Evolutionary conservation across 116 monocot species (phyloP).

Genomic region (Iris pallida): DNA sequence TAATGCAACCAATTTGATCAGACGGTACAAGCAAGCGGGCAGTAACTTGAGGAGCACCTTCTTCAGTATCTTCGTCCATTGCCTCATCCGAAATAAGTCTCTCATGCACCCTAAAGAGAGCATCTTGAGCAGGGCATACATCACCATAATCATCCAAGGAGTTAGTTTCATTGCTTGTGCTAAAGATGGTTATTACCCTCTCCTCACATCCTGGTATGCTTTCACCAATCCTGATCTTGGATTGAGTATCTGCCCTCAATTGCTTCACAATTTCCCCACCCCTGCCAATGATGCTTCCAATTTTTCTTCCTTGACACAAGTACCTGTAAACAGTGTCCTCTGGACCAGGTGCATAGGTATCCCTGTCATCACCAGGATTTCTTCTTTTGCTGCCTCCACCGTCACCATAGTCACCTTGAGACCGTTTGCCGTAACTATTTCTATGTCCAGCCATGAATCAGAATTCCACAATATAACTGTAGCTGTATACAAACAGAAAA

Average conservation of each 20-base stretch:
- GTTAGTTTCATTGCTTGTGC: slow-evolving; percentile 64
- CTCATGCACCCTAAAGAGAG: slow-evolving; percentile 82
- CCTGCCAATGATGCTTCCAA: slow-evolving; percentile 91
- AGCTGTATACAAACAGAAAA: no score
- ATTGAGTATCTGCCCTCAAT: slow-evolving; percentile 73
- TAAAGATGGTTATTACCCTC: slow-evolving; percentile 80
- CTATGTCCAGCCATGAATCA: slow-evolving; percentile 74
- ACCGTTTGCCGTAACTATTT: slow-evolving; percentile 72
- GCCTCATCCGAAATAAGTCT: slow-evolving; percentile 58
- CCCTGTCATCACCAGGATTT: slow-evolving; percentile 76
- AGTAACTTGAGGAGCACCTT: slow-evolving; percentile 46
- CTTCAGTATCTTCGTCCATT: slow-evolving; percentile 45
- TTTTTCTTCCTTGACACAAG: slow-evolving; percentile 69
- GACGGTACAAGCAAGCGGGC: slow-evolving; percentile 83
- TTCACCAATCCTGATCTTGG: slow-evolving; percentile 91
- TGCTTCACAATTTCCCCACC: slow-evolving; percentile 98
- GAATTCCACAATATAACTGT: no score
- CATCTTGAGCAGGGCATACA: slow-evolving; percentile 92
- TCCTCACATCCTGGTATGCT: slow-evolving; percentile 80
- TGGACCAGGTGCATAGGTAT: slow-evolving; percentile 59
- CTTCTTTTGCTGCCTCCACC: slow-evolving; percentile 78
- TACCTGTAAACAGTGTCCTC: slow-evolving; percentile 92
- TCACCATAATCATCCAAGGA: slow-evolving; percentile 54
- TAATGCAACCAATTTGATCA: slow-evolving; percentile 96
- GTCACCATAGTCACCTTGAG: slow-evolving; percentile 56